Percentiles rank a stretch among this genome's conserved stretches.
These are phyloP conservation scores for Xylaria sp. DNA, from an alignment of 2,329 filamentous ascomycete species.

Conservation along the genomic window DNA sequence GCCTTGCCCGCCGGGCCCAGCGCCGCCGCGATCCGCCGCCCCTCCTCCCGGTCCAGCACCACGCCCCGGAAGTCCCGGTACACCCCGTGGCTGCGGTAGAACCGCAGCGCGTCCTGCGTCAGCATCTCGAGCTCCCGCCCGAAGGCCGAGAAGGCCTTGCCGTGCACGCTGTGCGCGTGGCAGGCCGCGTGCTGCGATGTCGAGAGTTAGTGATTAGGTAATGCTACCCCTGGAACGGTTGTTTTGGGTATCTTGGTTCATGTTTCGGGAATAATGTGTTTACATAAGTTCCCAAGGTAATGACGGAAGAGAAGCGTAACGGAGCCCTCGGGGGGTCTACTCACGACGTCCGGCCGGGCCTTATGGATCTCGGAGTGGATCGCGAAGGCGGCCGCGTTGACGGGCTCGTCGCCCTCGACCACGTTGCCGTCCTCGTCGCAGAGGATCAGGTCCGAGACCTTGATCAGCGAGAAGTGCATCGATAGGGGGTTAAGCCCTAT, in stretches of 20 bases:
- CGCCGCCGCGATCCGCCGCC: constrained; percentile 56
- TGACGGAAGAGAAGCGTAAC: too few species aligned
- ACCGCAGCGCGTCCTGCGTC: constrained; percentile 59
- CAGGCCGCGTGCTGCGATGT: constrained; percentile 63
- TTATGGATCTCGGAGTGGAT: constrained; percentile 64
- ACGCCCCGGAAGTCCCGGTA: constrained; percentile 64
- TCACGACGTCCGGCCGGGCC: constrained; percentile 59
- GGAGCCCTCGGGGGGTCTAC: too few species aligned
- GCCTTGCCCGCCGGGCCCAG: constrained; percentile 58
- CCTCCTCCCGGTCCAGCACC: constrained; percentile 62
- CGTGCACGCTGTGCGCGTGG: constrained; percentile 62
- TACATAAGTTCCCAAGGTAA: too few species aligned
- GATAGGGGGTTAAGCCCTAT: constrained; percentile 45
- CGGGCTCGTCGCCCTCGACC: constrained; percentile 57
- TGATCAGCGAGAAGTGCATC: constrained; percentile 62
- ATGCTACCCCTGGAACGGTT: too few species aligned
- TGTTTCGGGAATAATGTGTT: too few species aligned
- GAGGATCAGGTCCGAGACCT: constrained; percentile 62
- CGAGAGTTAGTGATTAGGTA: too few species aligned
- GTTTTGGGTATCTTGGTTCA: too few species aligned
- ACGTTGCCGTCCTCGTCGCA: constrained; percentile 60
- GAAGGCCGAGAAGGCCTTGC: constrained; percentile 63
- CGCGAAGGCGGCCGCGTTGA: constrained; percentile 63
- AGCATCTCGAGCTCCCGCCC: constrained; percentile 62
- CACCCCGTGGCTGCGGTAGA: constrained; percentile 62